Base-by-base conservation (phyloP, 495 filamentous ascomycete species). In the Annulohypoxylon stygium region DNA sequence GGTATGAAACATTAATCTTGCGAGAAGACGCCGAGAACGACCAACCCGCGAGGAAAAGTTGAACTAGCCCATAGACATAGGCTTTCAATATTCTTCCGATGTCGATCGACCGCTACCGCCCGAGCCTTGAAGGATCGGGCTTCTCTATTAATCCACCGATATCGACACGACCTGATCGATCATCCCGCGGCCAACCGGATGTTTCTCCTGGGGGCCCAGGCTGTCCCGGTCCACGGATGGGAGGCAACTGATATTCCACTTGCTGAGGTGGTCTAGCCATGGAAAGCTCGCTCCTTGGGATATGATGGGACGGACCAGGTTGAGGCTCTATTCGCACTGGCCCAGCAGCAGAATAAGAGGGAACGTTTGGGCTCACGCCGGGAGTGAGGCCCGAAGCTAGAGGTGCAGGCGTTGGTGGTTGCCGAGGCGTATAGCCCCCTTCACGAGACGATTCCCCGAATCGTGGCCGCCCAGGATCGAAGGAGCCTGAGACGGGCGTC, bases 131-230 rank as follows among this genome's bases (percentile, higher is more conserved):
- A 25, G 78, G 79, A 9, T 78, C 78, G 1, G 81, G 79, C 48
- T 83, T 83, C 34, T 87, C 85, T 43, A 89, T 81, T 39, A 89
- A 78, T 34, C 86, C 87, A 25, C 84, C 83, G 67, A 89, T 89
- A 65, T 87, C 87, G 34, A 89, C 82, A 11, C 86, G 81, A 36
- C 78, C 71, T 48, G 81, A 77, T 30, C 84, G 80, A 50, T 86
- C 85, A 58, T 85, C 85, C 53, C 80, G 67, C 36, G 78, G 78
- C 74, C 82, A 83, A 20, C 65, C 34, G 11, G 51, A 48, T 26
- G 75, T 67, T 65, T 83, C 83, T 51, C 74, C 65, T 9, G 83
- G 71, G 58, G 80, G 71, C 1, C 71, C 71, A 23, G 71, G 64
- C 23, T 79, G 75, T 23, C 81, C 80, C 65, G 81, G 85, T 37